Base-by-base conservation (phyloP, 2,329 filamentous ascomycete genomes). In the Tolypocladium ophioglossoides region DNA sequence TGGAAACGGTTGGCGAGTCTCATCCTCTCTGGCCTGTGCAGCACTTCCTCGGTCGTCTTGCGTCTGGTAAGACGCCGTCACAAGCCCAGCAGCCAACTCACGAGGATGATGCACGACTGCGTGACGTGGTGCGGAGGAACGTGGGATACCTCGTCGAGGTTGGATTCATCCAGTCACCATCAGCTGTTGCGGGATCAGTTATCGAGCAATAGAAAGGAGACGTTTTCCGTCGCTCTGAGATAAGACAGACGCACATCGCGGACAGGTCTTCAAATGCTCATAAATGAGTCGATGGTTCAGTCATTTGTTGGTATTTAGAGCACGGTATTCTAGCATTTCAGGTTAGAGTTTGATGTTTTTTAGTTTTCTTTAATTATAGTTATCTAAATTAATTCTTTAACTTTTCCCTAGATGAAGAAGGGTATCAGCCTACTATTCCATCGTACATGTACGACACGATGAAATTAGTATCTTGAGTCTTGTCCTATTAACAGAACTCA, bases 81-180 rank as follows among this genome's bases (percentile, higher is more conserved):
- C 16, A 20, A 32, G 6, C 35, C 54, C 12, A 18, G 49, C 48
- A 52, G 27, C 9, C 50, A n/a, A 47, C 46, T 8, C 32, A 47
- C 37, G 24, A 46, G 12, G 52, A 54, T 10, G 47, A 55, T 4
- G 30, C 35, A 6, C 46, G 55, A n/a, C 51, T 54, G 4, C 16
- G 44, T 4, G 34, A 22, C 14, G 58, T 56, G 5, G 47, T 60
- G 2, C 52, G 56, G 30, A 55, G 50, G 18, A 61, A 58, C 50
- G 41, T 60, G 16, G 27, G 52, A 3, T 59, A 58, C 50, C 53
- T 59, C 16, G 51, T 39, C 40, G 41, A 53, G n/a, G 53, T 57
- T 22, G 54, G 53, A 2, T 58, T 60, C 35, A 52, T 94, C 83
- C 22, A 16, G 6, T 27, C 14, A 6, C 41, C 22, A 27, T 44